Evolutionary conservation across 805 yeast species (phyloP), one percentile per base, ranked within the genome.

Genomic region (Hanseniaspora pseudoguilliermondii): DNA sequence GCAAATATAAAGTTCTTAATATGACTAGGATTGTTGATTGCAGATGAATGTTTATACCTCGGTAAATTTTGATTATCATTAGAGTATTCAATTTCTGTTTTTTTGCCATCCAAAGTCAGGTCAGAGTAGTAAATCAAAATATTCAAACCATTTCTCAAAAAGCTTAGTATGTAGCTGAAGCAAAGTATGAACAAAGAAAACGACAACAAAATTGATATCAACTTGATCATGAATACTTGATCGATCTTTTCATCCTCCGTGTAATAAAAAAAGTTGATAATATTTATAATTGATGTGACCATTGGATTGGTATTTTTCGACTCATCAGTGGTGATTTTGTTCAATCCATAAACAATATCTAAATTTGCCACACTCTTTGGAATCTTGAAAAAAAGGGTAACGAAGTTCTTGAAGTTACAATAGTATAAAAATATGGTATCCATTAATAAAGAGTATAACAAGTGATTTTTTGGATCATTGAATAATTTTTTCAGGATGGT

Each of bases 141-240:
- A 18, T 29, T 41, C 32, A 52, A 38, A 15, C 55, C 55, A 38
- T 52, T 44, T 44, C 55, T 35, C n/a, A 52, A 15, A 43, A 52
- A 52, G 34, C 55, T 52, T 13, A 52, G 15, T n/a, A 52, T 52
- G 44, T 52, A 52, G 21, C 47, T 52, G 23, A 52, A 52, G 20
- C 55, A 52, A 3, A 52, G 29, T 13, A 52, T 13, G 20, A 52
- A 52, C 27, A 52, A 27, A 2, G 55, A 52, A 44, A 52, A 52
- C 4, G 55, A 52, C 2, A 52, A 20, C 21, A 44, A 29, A 25
- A 52, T 52, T 5, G 55, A 52, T 15, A 52, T 38, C 27, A 52
- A 9, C 20, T 52, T 52, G 9, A 52, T 32, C 55, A 52, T 29
- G 16, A 52, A 29, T 1, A 52, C 41, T 25, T 52, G 47, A 38